Evolutionary conservation across 2,329 filamentous ascomycete genomes (phyloP).

Genomic region (Aspergillus vadensis): DNA sequence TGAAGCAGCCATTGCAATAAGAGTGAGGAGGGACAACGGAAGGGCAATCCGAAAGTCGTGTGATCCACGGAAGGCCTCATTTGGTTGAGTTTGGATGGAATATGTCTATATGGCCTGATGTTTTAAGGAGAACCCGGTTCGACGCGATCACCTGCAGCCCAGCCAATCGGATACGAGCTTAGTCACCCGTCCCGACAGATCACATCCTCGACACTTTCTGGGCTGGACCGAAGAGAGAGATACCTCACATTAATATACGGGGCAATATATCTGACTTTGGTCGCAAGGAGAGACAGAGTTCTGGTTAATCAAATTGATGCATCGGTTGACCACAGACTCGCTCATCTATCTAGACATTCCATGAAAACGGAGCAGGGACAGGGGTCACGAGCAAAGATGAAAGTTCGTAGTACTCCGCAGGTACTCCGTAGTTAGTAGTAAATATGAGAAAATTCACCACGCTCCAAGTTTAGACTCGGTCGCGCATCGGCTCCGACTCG

Average conservation of each 20-base stretch:
- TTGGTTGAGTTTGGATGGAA: background rate
- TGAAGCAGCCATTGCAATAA: background rate
- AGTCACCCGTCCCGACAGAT: background rate
- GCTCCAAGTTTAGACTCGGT: background rate
- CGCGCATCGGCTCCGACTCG: slow-evolving; percentile 8
- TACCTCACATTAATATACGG: background rate
- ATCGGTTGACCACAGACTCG: background rate
- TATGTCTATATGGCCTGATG: slow-evolving; percentile 1
- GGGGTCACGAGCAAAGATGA: background rate
- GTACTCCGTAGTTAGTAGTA: background rate
- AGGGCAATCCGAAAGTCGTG: background rate
- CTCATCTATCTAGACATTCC: background rate
- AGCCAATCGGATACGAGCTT: background rate
- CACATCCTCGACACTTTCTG: background rate
- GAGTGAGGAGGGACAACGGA: background rate
- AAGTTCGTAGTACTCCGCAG: too few relatives aligned
- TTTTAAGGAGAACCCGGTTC: slow-evolving; percentile 1
- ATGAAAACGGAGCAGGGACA: background rate
- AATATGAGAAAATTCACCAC: background rate
- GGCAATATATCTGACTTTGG: background rate
- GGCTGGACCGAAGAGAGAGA: too few relatives aligned
- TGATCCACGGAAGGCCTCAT: background rate
- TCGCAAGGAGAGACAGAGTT: background rate
- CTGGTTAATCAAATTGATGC: background rate
- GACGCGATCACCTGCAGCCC: background rate